Base-by-base conservation (phyloP, 805 yeast genomes). In the Yarrowia bubula region DNA sequence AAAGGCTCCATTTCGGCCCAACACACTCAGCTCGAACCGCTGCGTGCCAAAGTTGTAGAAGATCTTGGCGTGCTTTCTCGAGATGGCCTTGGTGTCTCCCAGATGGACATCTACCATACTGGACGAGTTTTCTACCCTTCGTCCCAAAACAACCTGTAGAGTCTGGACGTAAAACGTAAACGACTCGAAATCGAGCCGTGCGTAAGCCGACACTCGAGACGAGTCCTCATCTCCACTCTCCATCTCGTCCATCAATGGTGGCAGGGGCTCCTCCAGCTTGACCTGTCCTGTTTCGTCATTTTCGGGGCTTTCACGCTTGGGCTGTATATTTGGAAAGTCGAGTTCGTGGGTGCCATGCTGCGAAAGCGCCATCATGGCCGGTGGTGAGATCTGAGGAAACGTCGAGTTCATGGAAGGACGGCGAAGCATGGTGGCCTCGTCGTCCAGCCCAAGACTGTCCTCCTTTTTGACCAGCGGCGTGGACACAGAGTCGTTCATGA, bases 121-220 rank as follows among this genome's bases (percentile, higher is more conserved):
- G 14, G 73, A 66, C 69, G 88, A 88, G 65, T 86, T 84, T 71
- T 88, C 93, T 9, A 92, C 88, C 66, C 90, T 83, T 70, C 99
- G 82, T n/a, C 99, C 99, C 48, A 95, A 79, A 8, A 93, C 83
- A 1, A 93, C 97, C 75, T 95, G 98, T 72, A 95, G 81, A 0
- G 99, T 95, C 77, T 95, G 99, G 10, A 95, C 97, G 71, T 93
- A 95, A 73, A 95, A 95, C 2, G 97, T 92, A 74, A 89, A 93
- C 68, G 90, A 85, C 67, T 90, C 97, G 75, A 95, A 95, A 74
- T 95, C 98, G 43, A 95, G 78, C 70, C 81, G 70, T 17, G 82
- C 82, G 55, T 80, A 79, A 31, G 82, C 82, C 10, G 78, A 76
- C 7, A 78, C 79, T 37, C 77, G 71, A 47, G 75, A 70, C 38